Conservation (phyloP, 805 yeast species). For the Yarrowia divulgata region DNA sequence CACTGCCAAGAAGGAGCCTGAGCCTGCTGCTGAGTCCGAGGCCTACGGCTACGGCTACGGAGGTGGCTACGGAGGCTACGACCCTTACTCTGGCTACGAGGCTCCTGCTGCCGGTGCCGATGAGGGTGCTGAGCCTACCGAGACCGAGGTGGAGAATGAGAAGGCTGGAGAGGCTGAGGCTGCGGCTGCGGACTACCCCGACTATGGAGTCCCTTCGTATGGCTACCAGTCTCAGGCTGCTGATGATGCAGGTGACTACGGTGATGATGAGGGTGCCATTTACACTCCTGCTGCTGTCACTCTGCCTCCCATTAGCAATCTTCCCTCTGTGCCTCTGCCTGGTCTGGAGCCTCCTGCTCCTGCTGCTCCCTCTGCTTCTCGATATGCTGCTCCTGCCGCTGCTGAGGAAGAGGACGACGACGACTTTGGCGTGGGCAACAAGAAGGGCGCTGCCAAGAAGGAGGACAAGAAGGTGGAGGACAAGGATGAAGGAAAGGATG, state of each 20-base stretch:
- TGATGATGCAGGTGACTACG: conserved; percentile 40
- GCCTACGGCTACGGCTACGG: conserved; percentile 33
- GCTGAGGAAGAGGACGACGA: conserved; percentile 43
- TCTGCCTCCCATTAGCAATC: conserved; percentile 25
- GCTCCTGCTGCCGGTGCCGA: conserved; percentile 19
- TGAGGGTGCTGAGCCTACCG: conserved; percentile 45
- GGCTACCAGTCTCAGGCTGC: conserved; percentile 42
- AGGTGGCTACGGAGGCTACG: conserved; percentile 38
- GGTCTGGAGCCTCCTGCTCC: conserved; percentile 37
- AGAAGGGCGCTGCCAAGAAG: conserved; percentile 46
- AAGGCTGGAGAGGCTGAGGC: conserved; percentile 35
- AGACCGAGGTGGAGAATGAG: conserved; percentile 43
- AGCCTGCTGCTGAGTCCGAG: conserved; percentile 12
- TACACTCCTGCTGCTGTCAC: conserved; percentile 41
- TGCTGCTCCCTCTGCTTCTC: conserved; percentile 38
- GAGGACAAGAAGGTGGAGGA: conserved; percentile 43
- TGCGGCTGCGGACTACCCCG: conserved; percentile 43
- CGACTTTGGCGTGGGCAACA: conserved; percentile 42
- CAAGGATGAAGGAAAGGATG: conserved; percentile 45
- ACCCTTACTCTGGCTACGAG: conserved; percentile 44
- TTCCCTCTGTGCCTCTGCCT: conserved; percentile 28
- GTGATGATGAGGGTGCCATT: conserved; percentile 40
- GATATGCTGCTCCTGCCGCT: conserved; percentile 34
- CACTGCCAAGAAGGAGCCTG: conserved; percentile 26
- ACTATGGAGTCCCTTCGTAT: conserved; percentile 43